Conservation (phyloP, 306 rosid species). For the Cicer cuneatum region DNA sequence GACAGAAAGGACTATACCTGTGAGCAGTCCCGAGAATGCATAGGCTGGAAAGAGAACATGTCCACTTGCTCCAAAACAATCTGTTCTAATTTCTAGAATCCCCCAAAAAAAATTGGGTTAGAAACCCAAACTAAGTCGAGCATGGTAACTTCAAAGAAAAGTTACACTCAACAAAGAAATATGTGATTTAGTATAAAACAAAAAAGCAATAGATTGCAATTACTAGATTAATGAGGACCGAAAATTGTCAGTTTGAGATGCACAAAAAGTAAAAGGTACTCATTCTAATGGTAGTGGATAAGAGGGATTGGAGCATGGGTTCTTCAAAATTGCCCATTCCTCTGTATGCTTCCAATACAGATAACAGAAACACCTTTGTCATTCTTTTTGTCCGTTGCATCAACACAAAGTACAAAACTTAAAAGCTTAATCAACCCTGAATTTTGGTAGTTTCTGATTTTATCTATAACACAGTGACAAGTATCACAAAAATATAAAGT, state of each 20-base stretch:
- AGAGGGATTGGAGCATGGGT: neutral
- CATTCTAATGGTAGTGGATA: neutral
- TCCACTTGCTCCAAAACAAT: conserved; percentile 73
- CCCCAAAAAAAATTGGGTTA: conserved; percentile 18
- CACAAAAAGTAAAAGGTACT: conserved; percentile 1
- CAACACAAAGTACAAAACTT: conserved; percentile 29
- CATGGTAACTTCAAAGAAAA: conserved; percentile 26
- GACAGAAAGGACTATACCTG: conserved; percentile 59
- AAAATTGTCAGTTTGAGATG: conserved; percentile 13
- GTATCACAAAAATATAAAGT: neutral
- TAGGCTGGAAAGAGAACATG: conserved; percentile 83
- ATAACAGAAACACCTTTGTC: conserved; percentile 1
- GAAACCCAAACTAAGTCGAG: conserved; percentile 11
- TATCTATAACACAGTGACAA: conserved; percentile 1
- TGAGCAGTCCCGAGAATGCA: conserved; percentile 85
- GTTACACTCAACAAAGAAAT: neutral
- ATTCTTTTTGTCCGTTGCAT: neutral
- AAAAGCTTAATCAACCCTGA: conserved; percentile 3
- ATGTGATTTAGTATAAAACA: conserved; percentile 21
- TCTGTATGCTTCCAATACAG: conserved; percentile 1
- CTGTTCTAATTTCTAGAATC: conserved; percentile 74
- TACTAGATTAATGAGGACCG: neutral
- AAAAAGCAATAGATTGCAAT: conserved; percentile 15
- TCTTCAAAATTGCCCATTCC: conserved; percentile 11
- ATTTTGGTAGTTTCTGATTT: conserved; percentile 12